Evolutionary conservation across 768 basidiomycete species (phyloP).

Genomic region (Boletus tomentosulus): DNA sequence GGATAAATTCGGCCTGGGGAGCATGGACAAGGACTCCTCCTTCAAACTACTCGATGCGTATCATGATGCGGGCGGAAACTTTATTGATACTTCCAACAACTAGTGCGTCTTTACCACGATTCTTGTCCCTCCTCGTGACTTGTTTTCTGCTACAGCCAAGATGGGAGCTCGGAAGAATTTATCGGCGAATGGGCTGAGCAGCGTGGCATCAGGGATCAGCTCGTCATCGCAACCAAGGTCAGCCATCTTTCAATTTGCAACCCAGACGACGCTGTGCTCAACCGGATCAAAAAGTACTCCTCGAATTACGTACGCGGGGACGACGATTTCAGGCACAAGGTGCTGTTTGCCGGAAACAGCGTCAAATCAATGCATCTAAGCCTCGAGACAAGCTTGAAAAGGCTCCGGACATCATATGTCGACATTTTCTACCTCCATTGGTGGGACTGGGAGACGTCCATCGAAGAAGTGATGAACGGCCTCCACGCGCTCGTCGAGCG

Average conservation of each 20-base stretch:
- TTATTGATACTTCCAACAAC: constrained; percentile 45
- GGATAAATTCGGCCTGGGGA: constrained; percentile 35
- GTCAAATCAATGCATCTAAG: constrained; percentile 41
- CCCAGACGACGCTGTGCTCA: background rate
- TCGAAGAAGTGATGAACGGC: constrained; percentile 39
- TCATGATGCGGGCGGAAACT: constrained; percentile 45
- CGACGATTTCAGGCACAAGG: constrained; percentile 25
- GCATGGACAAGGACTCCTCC: constrained; percentile 39
- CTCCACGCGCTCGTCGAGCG: constrained; percentile 35
- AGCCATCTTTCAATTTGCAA: background rate
- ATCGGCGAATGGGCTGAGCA: constrained; percentile 47
- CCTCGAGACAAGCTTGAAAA: constrained; percentile 27
- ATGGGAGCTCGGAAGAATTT: constrained; percentile 40
- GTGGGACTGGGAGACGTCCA: constrained; percentile 36
- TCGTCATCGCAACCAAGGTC: constrained; percentile 44
- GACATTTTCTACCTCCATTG: constrained; percentile 26
- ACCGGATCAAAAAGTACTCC: constrained; percentile 15
- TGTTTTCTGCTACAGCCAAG: constrained; percentile 25
- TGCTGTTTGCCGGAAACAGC: constrained; percentile 46
- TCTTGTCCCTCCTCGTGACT: no score
- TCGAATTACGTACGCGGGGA: constrained; percentile 19
- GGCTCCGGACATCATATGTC: constrained; percentile 21
- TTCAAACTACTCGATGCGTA: constrained; percentile 46
- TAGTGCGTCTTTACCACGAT: constrained; percentile 30
- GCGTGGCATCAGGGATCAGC: constrained; percentile 40